Evolutionary conservation across 805 yeast genomes (phyloP).

Genomic region (Saccharomycopsis malanga): DNA sequence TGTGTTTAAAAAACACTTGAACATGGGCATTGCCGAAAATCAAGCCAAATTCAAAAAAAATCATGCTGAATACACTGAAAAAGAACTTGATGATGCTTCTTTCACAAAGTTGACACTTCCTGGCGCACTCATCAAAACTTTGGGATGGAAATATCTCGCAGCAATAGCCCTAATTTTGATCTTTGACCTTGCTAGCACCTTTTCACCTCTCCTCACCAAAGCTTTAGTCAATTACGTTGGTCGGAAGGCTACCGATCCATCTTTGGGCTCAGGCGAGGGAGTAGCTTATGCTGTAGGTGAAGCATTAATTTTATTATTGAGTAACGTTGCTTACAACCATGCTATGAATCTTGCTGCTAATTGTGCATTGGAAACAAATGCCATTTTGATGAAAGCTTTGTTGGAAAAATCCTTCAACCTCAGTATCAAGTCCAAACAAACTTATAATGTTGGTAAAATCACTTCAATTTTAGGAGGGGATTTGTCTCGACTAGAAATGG

Average conservation of each 20-base stretch:
- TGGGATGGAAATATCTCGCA: slow-evolving; percentile 37
- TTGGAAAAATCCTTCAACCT: slow-evolving; percentile 57
- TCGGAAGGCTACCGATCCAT: slow-evolving; percentile 33
- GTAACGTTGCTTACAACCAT: slow-evolving; percentile 41
- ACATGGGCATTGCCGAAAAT: slow-evolving; percentile 28
- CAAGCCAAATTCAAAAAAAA: slow-evolving; percentile 27
- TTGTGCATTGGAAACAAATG: slow-evolving; percentile 63
- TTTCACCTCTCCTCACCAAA: slow-evolving; percentile 50
- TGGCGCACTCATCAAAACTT: slow-evolving; percentile 42
- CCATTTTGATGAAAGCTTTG: slow-evolving; percentile 57
- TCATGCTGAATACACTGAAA: slow-evolving; percentile 33
- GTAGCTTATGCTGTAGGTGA: slow-evolving; percentile 56
- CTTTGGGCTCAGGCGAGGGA: slow-evolving; percentile 34
- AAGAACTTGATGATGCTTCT: slow-evolving; percentile 35
- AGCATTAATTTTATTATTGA: slow-evolving; percentile 35
- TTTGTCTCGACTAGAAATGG: slow-evolving; percentile 64
- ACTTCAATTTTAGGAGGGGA: slow-evolving; percentile 76
- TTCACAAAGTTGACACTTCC: slow-evolving; percentile 32
- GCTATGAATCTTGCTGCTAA: slow-evolving; percentile 43
- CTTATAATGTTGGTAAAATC: slow-evolving; percentile 52
- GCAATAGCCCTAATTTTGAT: slow-evolving; percentile 36
- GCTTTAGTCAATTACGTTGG: slow-evolving; percentile 50
- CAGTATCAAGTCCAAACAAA: slow-evolving; percentile 44
- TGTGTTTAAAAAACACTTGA: slow-evolving; percentile 32
- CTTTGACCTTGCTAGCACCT: slow-evolving; percentile 41